Conservation (phyloP, 345 rosid species). For the Laguncularia racemosa region DNA sequence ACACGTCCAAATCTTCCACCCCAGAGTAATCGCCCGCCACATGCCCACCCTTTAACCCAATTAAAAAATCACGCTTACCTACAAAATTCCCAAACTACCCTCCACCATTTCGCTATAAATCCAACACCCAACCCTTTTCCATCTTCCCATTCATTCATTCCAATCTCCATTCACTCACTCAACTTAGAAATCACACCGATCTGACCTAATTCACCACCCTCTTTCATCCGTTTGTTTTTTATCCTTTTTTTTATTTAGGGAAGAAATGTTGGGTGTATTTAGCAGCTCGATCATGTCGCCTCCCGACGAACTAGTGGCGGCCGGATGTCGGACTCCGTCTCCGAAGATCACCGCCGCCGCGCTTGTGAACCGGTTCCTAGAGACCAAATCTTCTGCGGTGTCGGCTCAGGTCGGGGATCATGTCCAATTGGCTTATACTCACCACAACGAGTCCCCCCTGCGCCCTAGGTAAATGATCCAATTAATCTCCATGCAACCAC, state of each 20-base stretch:
- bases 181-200: too few relatives aligned
- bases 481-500: background rate
- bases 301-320: conserved; percentile 96
- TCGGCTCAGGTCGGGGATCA: conserved; percentile 63
- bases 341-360: conserved; percentile 63
- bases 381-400: conserved; percentile 50
- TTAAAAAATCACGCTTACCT: too few relatives aligned
- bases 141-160: background rate
- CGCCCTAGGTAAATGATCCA: conserved; percentile 56
- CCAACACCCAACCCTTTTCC: background rate
- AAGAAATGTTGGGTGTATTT: conserved; percentile 84
- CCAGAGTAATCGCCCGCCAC: conserved; percentile 30
- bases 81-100: conserved; percentile 7
- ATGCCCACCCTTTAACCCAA: background rate
- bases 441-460: conserved; percentile 57
- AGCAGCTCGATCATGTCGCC: conserved; percentile 70
- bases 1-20: conserved; percentile 17
- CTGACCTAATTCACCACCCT: too few relatives aligned
- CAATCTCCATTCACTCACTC: conserved; percentile 10
- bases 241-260: background rate
- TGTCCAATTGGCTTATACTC: conserved; percentile 70
- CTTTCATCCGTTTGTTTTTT: too few relatives aligned
- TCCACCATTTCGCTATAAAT: conserved; percentile 20
- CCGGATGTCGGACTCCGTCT: conserved; percentile 91
- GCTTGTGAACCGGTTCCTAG: conserved; percentile 56